Evolutionary conservation across 2,329 filamentous ascomycete species (phyloP), one percentile per base, ranked within the genome.

Genomic region (Catunica adiposa): DNA sequence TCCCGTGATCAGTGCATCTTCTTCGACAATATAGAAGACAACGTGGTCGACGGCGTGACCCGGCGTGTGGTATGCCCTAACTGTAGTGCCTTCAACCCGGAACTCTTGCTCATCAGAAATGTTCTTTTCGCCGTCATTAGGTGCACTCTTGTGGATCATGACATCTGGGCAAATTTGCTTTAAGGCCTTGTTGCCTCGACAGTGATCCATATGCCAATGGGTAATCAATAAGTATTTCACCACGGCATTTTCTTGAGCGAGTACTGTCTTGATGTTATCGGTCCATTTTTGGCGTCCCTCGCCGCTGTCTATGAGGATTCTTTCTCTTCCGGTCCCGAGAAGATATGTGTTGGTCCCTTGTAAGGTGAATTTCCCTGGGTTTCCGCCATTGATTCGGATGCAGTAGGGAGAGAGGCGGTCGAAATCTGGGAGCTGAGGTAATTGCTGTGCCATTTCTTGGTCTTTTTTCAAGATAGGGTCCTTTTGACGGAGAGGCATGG

Each of bases 341-440:
- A 98, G 77, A 67, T 98, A 98, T 34, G 92, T 98, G 68, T 98
- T 98, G 62, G 92, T 96, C 60, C 89, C 83, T 68, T 84, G 79
- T 9, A 84, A 70, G 3, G 78, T 76, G 63, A 82, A 82, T 73
- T 94, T 96, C 65, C 86, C 80, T 11, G 92, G 90, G 68, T 98
- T 98, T 7, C 86, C 88, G 58, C 84, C 92, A 17, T 97, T 73
- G 59, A 98, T 86, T 56, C 92, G 79, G 60, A 95, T 83, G 47
- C 89, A 84, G 14, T 78, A 73, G 20, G 84, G 77, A 64, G 86
- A 90, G 55, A 97, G 74, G 59, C 84, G 80, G 68, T 90, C 82
- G 53, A 94, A 78, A 59, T 84, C 80, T 3, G 82, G 81, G 14
- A 97, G 75, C 17, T 75, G 67, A 26, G 78, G 74, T 5, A 89